Base-by-base conservation (phyloP, 2,329 filamentous ascomycete species). In the Aphanoascus verrucosus region DNA sequence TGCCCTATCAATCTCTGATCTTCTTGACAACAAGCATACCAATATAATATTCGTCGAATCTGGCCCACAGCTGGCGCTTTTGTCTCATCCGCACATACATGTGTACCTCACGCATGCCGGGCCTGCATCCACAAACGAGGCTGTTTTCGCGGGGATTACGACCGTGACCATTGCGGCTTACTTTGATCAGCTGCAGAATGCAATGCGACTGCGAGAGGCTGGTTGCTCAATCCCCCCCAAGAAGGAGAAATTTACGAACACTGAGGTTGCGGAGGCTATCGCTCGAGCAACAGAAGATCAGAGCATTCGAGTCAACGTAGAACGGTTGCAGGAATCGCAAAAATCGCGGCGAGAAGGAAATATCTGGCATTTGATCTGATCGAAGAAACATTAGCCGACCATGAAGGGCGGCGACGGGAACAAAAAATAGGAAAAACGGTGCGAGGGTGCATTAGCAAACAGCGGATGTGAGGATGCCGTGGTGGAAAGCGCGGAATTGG, bases 101-200 rank as follows among this genome's bases (percentile, higher is more conserved):
- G 55, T 74, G 28, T 74, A 68, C 57, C 61, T 72, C 31, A 74
- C 69, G 0, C 72, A 74, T 43, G 72, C 68, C 2, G 72, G 72
- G 5, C 66, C 66, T 0, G 70, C 67, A 11, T 70, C 66, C 34
- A 69, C 67, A 31, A 74, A 74, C 45, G 72, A 74, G 57, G 65
- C 63, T 1, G 54, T 69, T 1, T 74, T 66, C 54, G 69, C 73
- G 46, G 71, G 70, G 0, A 67, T 60, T 1, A 66, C 67, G 0
- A 63, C 71, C 49, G 55, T 75, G 0, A 54, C 58, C 0, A 61
- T 74, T 17, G 65, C 65, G 0, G 66, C 69, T 55, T 74, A 70
- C 61, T 71, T 69, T 34, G 73, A 74, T 48, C 73, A 75, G 55
- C 62, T 70, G 6, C 62, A 61, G 11, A 74, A 74, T 54, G 64